Conservation (phyloP, 352 stramenopile species). For the Pythium rishiriense region DNA sequence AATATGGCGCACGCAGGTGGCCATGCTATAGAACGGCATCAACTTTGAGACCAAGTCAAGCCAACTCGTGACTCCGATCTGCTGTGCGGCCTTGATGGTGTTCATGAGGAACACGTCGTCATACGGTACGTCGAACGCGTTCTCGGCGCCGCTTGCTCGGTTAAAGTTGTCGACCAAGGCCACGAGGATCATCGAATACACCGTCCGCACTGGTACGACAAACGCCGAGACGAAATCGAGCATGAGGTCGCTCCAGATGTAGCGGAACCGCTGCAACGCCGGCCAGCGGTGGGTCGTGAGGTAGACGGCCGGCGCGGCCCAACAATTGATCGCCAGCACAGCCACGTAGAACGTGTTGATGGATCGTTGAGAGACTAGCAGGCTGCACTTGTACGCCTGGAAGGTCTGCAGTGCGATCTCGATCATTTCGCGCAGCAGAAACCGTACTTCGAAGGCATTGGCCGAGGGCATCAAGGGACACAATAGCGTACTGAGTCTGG, state of each 20-base stretch:
- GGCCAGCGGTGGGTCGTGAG: background rate
- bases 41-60: conserved; percentile 30
- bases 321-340: conserved; percentile 23
- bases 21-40: conserved; percentile 26
- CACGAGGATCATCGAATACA: conserved; percentile 6
- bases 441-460: conserved; percentile 16
- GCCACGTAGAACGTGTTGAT: conserved; percentile 28
- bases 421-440: conserved; percentile 19
- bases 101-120: conserved; percentile 23
- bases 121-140: conserved; percentile 23
- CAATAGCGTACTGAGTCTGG: background rate
- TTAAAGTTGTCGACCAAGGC: conserved; percentile 7
- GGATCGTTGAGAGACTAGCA: conserved; percentile 9
- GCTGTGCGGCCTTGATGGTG: conserved; percentile 22
- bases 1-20: conserved; percentile 17
- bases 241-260: conserved; percentile 25
- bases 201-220: conserved; percentile 21
- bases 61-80: conserved; percentile 24
- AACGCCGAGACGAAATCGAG: conserved; percentile 23
- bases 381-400: conserved; percentile 29
- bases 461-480: background rate
- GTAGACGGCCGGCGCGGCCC: conserved; percentile 25
- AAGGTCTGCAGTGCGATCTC: conserved; percentile 25
- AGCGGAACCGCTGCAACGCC: conserved; percentile 23
- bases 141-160: conserved; percentile 9